Evolutionary conservation across 805 yeast genomes (phyloP).

Genomic region (Schwanniomyces sp.): DNA sequence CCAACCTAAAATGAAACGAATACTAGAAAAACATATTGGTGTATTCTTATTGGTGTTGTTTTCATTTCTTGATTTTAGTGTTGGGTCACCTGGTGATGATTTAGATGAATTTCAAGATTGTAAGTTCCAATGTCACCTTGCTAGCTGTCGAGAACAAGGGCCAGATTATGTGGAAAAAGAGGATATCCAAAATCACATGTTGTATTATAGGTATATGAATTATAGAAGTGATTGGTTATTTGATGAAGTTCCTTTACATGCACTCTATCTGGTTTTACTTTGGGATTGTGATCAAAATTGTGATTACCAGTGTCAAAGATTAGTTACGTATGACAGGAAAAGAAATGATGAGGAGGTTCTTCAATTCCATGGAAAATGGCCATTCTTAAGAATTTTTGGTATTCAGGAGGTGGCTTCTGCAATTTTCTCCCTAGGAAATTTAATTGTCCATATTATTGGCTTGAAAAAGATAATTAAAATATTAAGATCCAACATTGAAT

Average conservation of each 20-base stretch:
- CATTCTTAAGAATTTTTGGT: constrained; percentile 75
- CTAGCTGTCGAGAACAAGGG: constrained; percentile 32
- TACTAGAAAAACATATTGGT: not conserved
- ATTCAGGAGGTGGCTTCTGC: constrained; percentile 84
- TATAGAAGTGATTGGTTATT: constrained; percentile 38
- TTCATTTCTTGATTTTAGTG: not conserved
- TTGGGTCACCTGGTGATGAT: constrained; percentile 62
- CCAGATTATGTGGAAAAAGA: constrained; percentile 14
- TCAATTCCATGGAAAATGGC: constrained; percentile 99
- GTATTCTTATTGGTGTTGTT: not conserved
- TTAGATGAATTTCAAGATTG: constrained; percentile 58
- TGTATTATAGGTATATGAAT: constrained; percentile 15
- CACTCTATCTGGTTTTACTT: constrained; percentile 44
- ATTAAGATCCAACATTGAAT: constrained; percentile 4
- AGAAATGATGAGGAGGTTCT: constrained; percentile 50
- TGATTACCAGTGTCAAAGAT: constrained; percentile 89
- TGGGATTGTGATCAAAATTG: constrained; percentile 85
- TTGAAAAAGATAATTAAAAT: constrained; percentile 27
- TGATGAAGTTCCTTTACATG: constrained; percentile 38
- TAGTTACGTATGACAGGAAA: constrained; percentile 59
- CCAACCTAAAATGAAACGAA: not conserved
- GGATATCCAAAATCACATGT: not conserved
- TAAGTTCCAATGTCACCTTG: constrained; percentile 46
- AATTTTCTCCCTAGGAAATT: constrained; percentile 63
- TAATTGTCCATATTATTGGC: constrained; percentile 50